A percentile compares a stretch with the other conserved stretches of the same genome.
phyloP scores from a whole-genome alignment of 257 asterid species.

The Penstemon eatonii region DNA sequence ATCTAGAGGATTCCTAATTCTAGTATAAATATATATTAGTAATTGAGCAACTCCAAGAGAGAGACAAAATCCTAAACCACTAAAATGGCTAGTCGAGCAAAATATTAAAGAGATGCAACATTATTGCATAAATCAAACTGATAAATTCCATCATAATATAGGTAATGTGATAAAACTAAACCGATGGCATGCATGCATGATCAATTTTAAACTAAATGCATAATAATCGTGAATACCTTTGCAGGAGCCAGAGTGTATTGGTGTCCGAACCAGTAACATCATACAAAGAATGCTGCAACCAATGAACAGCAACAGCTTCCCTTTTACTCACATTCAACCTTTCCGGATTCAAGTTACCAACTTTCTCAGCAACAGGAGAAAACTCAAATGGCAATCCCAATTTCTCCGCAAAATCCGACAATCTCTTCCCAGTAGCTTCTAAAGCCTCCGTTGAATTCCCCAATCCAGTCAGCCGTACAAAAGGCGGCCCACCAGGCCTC shows the following conservation, averaged over 20 bases:
- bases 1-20: too few relatives aligned
- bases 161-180: background rate
- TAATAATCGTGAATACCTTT: slow-evolving; percentile 46
- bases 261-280: slow-evolving; percentile 92
- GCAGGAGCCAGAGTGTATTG: slow-evolving; percentile 77
- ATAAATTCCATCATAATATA: too few relatives aligned
- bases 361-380: slow-evolving; percentile 75
- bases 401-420: slow-evolving; percentile 84
- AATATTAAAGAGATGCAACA: too few relatives aligned
- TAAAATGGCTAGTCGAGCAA: too few relatives aligned
- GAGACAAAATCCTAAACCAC: too few relatives aligned
- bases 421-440: slow-evolving; percentile 88
- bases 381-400: slow-evolving; percentile 88
- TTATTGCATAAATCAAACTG: too few relatives aligned
- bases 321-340: slow-evolving; percentile 64
- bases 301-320: slow-evolving; percentile 97
- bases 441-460: slow-evolving; percentile 89
- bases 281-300: slow-evolving; percentile 95
- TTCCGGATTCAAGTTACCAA: slow-evolving; percentile 70
- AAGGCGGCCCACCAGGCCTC: slow-evolving; percentile 91
- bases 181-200: background rate
- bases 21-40: too few relatives aligned
- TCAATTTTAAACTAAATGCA: background rate
- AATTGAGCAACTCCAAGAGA: too few relatives aligned
- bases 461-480: slow-evolving; percentile 80